Evolutionary conservation across 2,329 filamentous ascomycete genomes (phyloP).

Genomic region (Neofusicoccum kwambonambiense): DNA sequence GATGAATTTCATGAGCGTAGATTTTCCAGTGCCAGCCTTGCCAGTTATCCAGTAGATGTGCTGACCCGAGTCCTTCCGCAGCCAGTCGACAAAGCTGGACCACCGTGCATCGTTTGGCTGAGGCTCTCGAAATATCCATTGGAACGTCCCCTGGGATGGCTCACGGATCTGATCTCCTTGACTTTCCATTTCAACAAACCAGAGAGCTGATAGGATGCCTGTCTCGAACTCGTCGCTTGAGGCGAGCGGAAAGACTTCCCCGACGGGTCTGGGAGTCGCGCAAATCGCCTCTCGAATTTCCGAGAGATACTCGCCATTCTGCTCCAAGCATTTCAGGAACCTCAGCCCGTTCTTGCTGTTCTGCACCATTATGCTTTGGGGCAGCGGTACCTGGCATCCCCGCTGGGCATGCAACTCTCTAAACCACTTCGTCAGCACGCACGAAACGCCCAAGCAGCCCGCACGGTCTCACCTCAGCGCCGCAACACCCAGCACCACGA

Average conservation of each 20-base stretch:
- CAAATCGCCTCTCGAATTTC: not conserved
- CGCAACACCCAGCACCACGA: not conserved
- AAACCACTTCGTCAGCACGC: not conserved
- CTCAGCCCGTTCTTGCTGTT: not conserved
- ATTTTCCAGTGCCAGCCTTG: slow-evolving; percentile 49
- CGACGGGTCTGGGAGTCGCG: not conserved
- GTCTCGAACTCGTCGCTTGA: slow-evolving; percentile 1
- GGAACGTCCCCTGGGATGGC: not conserved
- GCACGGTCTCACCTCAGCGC: slow-evolving; percentile 1
- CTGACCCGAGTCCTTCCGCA: not conserved
- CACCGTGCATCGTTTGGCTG: not conserved
- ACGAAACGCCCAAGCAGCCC: too few species aligned
- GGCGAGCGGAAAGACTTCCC: not conserved
- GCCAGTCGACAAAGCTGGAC: not conserved
- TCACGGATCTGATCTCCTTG: not conserved
- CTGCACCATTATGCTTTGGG: not conserved
- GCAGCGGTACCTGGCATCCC: not conserved
- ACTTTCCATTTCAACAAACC: not conserved
- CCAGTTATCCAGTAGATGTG: slow-evolving; percentile 38
- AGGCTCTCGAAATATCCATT: slow-evolving; percentile 5
- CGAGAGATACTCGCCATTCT: not conserved
- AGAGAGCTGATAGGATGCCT: not conserved
- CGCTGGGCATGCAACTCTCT: not conserved
- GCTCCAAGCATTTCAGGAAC: not conserved
- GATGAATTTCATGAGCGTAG: slow-evolving; percentile 41